Percentiles rank a stretch among this genome's conserved stretches.
Conservation (phyloP, 768 basidiomycete species). For the Ephemerocybe angulata region DNA sequence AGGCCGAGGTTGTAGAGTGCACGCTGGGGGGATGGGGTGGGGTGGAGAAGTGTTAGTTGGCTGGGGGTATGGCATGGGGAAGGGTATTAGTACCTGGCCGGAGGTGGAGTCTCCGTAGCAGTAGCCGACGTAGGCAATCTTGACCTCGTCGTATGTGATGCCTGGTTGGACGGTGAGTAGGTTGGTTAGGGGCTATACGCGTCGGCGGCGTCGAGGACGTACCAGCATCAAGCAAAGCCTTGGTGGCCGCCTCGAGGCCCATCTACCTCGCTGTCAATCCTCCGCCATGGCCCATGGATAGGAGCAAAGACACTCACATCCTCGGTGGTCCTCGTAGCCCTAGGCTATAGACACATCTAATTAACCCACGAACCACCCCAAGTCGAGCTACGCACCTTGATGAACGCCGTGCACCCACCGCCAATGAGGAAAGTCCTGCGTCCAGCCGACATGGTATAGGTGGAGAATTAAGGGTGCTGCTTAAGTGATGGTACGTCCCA, state of each 20-base stretch:
- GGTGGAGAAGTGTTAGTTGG: not conserved
- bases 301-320: conserved; percentile 57
- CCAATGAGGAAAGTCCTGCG: conserved; percentile 65
- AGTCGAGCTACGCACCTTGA: conserved; percentile 49
- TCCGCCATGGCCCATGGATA: not conserved
- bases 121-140: conserved; percentile 74
- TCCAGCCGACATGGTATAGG: conserved; percentile 33
- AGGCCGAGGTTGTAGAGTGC: conserved; percentile 81
- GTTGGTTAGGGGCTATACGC: not conserved
- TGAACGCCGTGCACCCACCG: conserved; percentile 73
- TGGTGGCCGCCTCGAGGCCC: conserved; percentile 84
- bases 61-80: not conserved
- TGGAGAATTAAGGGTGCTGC: not conserved
- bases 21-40: conserved; percentile 42
- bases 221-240: conserved; percentile 85
- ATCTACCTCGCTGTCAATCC: conserved; percentile 43
- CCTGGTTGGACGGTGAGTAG: conserved; percentile 37
- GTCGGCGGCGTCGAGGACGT: conserved; percentile 9
- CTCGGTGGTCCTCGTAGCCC: conserved; percentile 61
- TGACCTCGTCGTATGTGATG: conserved; percentile 74
- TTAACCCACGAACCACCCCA: not conserved
- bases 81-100: conserved; percentile 52
- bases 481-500: no score
- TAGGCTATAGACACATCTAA: conserved; percentile 43
- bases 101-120: conserved; percentile 78